Percentiles rank a stretch among this genome's conserved stretches.
Conservation (phyloP, 2,329 filamentous ascomycete genomes). For the Aspergillus puulaauensis region DNA sequence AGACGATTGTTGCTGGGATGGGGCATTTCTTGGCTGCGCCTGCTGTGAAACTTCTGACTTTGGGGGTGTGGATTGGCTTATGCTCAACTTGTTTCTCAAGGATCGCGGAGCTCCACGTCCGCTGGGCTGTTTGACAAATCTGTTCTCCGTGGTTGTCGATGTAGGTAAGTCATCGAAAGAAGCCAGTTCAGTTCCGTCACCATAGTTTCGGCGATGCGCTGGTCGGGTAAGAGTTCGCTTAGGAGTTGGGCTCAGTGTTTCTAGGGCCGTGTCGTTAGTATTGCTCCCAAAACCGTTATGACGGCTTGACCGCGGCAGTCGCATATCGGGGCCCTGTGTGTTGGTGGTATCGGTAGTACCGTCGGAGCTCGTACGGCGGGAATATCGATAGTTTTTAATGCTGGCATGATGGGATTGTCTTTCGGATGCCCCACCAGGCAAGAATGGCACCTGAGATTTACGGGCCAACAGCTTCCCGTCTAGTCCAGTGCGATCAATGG, state of each 20-base stretch:
- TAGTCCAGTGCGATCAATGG: constrained; percentile 57
- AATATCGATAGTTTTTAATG: constrained; percentile 67
- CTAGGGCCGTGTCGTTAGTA: constrained; percentile 49
- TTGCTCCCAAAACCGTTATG: constrained; percentile 51
- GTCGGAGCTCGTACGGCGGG: constrained; percentile 83
- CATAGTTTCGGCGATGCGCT: constrained; percentile 70
- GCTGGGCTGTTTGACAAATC: constrained; percentile 76
- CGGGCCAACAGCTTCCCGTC: constrained; percentile 47
- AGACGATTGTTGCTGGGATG: constrained; percentile 47
- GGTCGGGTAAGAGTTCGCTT: constrained; percentile 76
- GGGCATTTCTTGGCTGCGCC: constrained; percentile 56
- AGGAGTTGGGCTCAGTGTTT: constrained; percentile 53
- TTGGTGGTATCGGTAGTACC: constrained; percentile 53
- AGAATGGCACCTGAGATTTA: constrained; percentile 69
- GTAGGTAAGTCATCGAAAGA: constrained; percentile 93
- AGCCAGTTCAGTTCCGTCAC: constrained; percentile 89
- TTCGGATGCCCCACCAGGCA: constrained; percentile 72
- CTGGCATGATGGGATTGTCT: constrained; percentile 76
- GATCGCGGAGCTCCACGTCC: constrained; percentile 67
- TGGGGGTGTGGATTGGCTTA: constrained; percentile 33
- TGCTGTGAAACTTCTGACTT: constrained; percentile 49
- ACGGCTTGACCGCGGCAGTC: constrained; percentile 41
- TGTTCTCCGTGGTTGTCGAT: constrained; percentile 76
- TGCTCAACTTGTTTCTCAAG: constrained; percentile 52
- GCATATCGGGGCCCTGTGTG: constrained; percentile 41